Evolutionary conservation across 1,139 yeast genomes (phyloP), one percentile per base, ranked within the genome.

Genomic region (Kurtzmaniella quercitrusa): DNA sequence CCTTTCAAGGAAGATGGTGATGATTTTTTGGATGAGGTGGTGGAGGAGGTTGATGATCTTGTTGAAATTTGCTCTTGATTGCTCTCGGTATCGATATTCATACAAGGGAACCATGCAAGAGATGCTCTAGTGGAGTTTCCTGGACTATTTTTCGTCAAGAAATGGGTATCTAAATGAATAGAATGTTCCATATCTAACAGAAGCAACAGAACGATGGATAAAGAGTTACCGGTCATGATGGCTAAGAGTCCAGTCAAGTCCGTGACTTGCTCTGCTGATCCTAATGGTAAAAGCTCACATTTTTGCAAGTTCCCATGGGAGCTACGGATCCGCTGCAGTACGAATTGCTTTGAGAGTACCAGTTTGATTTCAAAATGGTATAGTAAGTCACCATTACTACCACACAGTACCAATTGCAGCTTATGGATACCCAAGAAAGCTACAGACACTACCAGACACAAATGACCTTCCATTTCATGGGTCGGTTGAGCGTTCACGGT

Each of bases 171-270:
- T 1, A 81, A 57, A 2, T 61, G 50, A 5, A 55, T 37, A 34
- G 56, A 51, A 38, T 56, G 54, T 2, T 61, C 56, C 46, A 67
- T 63, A 49, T 71, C 66, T 42, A 73, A 59, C 0, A 89, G 84
- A 3, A 71, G 55, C 1, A 83, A 69, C 0, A 91, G 81, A 0
- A 82, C 66, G 1, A 86, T 69, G 8, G 72, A 65, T 41, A 87
- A 53, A 4, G 72, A 63, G 42, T 65, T 68, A 0, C 77, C 71
- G 0, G 87, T 81, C 52, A 85, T 69, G 2, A 84, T 65, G 0
- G 93, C 88, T 19, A 83, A 54, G 0, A 87, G 59, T 0, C 87
- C 86, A 50, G 81, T 56, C 1, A 66, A 59, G 53, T 84, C 90
- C 3, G 81, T 71, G 3, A 74, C 58, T 45, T 77, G 80, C 15